A percentile compares a stretch with the other conserved stretches of the same genome.
Conservation (phyloP, 1,284 basidiomycete genomes). For the Trametes hirsuta region DNA sequence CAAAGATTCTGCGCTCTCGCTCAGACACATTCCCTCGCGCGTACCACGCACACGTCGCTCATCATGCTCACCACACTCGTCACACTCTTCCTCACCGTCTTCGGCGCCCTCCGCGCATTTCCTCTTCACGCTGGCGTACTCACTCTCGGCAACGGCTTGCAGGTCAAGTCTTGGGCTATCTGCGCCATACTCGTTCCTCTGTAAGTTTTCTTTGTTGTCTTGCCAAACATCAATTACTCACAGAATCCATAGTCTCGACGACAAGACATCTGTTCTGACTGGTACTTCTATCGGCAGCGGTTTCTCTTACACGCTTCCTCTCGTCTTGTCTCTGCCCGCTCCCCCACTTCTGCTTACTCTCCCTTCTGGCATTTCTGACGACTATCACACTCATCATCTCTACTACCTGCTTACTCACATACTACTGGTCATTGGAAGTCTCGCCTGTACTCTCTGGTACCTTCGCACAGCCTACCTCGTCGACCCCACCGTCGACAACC, state of each 20-base stretch:
- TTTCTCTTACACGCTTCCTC: background rate
- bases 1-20: background rate
- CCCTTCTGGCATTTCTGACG: background rate
- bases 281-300: background rate
- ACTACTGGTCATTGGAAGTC: background rate
- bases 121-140: conserved; percentile 5
- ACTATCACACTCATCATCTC: background rate
- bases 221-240: background rate
- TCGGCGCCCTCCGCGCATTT: conserved; percentile 2
- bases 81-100: conserved; percentile 6
- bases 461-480: background rate
- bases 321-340: background rate
- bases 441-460: background rate
- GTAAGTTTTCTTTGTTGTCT: background rate
- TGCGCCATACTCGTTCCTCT: background rate
- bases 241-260: background rate
- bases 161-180: background rate
- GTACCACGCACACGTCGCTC: background rate
- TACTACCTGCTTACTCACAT: background rate
- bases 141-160: conserved; percentile 2
- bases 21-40: background rate
- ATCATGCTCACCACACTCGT: conserved; percentile 6
- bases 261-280: background rate
- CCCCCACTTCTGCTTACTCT: background rate
- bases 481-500: background rate